Evolutionary conservation across 2,329 filamentous ascomycete genomes (phyloP), one percentile per base, ranked within the genome.

Genomic region (Penicillium capsulatum): DNA sequence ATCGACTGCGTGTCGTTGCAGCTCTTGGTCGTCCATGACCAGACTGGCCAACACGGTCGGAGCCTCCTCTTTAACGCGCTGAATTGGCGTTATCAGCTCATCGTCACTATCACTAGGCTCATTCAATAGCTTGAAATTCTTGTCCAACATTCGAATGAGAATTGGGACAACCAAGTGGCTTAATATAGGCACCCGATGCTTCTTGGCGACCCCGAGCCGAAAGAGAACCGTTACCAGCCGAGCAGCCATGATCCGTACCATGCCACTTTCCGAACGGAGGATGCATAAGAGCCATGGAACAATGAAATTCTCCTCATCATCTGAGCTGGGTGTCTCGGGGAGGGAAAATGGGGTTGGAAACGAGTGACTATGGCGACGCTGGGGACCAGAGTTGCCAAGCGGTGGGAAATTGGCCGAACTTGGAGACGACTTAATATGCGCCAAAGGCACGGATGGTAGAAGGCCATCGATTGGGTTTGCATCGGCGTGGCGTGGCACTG

Each of bases 1-100:
- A 44, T 96, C 86, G 30, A 83, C 83, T 0, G 89, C 88, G 26
- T 87, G 82, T 54, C 83, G 85, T 64, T 97, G 91, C 37, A 97
- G 73, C 42, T 79, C 75, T 44, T 84, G 80, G 59, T 83, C 88
- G 55, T 92, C 86, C 17, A 81, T 80, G 13, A 95, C 80, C 27
- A 97, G 72, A 31, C 82, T 80, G 11, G 88, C 86, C 38, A 97
- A 72, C 8, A 94, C 77, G 1, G 79, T 75, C 6, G 90, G 86
- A 2, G 85, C 81, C 46, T 79, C 79, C 60, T 91, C 86, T 39
- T 81, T 72, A 9, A 88, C 72, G 7, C 68, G 62, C 53, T 77
- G 72, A 15, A 69, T 68, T 9, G 66, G 55, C 9, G 70, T 65
- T 29, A 66, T 61, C 17, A 66, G 38, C 2, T 60, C 64, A 31